Evolutionary conservation across 2,329 filamentous ascomycete species (phyloP), one percentile per base, ranked within the genome.

Genomic region (Colletotrichum godetiae): DNA sequence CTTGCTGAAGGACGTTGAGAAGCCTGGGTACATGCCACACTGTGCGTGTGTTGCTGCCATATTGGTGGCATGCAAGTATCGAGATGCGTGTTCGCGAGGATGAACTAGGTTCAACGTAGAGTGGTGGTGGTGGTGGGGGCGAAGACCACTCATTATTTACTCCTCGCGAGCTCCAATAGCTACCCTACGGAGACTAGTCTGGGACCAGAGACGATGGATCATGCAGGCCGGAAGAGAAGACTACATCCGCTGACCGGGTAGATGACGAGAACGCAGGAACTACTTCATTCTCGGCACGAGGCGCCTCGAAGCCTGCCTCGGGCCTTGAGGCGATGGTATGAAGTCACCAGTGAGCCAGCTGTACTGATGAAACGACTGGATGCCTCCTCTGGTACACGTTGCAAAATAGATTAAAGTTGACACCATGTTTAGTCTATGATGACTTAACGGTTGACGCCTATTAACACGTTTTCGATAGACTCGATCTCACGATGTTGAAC

Each of bases 151-250:
- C 53, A 56, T 37, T 29, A 59, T 27, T 53, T 56, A 37, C 31
- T 27, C 46, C 24, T 15, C 55, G 13, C 59, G n/a, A 53, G 46
- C 27, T 57, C 67, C 59, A 59, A 35, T 33, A 69, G 53, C 37
- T 69, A 68, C 66, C 59, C 33, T 24, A 68, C 42, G 37, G 52
- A 63, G 65, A 53, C 58, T 64, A 58, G 66, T 59, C 24, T 55
- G 13, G 24, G 37, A 49, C 42, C 52, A 33, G 29, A 29, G 37
- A n/a, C 29, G 13, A 27, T 49, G 27, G 46, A 61, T n/a, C 49
- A 67, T 71, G 68, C 56, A 67, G n/a, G 27, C 65, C 37, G 33
- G 33, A 56, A 27, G 46, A 71, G 35, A 35, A 42, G 42, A 33
- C 56, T 61, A 46, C 63, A 31, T 19, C 27, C 56, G 29, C 13